These are phyloP conservation scores for Pseudogymnoascus sp. DNA, from an alignment of 2,329 filamentous ascomycete species.

Conservation along the genomic window DNA sequence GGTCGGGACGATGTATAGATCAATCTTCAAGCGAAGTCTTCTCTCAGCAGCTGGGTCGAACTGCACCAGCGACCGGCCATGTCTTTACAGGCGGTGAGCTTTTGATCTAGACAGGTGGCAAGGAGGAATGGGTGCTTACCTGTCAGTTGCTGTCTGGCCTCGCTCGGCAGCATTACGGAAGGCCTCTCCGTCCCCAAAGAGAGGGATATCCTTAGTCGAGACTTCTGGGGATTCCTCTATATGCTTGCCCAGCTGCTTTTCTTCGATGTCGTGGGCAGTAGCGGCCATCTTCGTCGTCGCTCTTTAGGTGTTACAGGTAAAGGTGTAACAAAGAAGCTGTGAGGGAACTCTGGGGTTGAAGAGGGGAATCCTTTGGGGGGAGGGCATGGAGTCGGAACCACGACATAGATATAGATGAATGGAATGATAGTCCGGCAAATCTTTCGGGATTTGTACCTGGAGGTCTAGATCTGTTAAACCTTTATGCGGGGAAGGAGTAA, in stretches of 20 bases:
- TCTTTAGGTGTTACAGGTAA: not conserved
- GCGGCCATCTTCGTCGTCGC: not conserved
- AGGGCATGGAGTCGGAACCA: not conserved
- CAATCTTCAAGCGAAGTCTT: conserved; percentile 54
- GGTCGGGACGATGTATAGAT: conserved; percentile 56
- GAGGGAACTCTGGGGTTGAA: not conserved
- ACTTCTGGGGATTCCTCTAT: not conserved
- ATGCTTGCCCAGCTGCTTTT: not conserved
- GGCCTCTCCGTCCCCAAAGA: conserved; percentile 15
- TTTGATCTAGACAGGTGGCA: not conserved
- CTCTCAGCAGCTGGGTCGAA: conserved; percentile 51
- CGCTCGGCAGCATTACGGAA: conserved; percentile 23
- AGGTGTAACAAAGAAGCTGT: not conserved
- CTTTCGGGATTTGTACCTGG: not conserved
- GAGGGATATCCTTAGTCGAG: not conserved
- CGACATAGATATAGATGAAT: not conserved
- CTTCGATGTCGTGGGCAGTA: conserved; percentile 5
- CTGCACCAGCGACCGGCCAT: conserved; percentile 42
- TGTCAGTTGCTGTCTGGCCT: conserved; percentile 23
- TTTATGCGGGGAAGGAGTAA: not conserved
- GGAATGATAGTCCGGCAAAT: not conserved
- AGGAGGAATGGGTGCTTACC: conserved; percentile 13
- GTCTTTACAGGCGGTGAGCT: conserved; percentile 26
- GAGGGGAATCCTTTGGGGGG: not conserved
- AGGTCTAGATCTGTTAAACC: not conserved